phyloP scores from a whole-genome alignment of 176 grass and related monocot genomes.

The Lolium rigidum region DNA sequence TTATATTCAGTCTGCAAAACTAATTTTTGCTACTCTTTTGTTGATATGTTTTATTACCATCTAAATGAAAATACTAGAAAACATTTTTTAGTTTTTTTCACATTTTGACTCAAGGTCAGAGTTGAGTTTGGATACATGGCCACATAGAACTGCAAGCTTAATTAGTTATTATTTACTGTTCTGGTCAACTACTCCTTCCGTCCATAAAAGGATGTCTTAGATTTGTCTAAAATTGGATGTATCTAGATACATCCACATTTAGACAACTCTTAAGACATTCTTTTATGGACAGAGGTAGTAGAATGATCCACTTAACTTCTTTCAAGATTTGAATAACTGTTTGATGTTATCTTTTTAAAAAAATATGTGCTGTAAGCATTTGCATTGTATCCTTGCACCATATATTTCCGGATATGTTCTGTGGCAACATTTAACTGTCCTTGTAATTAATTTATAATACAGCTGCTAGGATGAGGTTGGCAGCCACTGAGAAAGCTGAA shows the following conservation, averaged over 20 bases:
- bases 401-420: background rate
- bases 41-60: background rate
- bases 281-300: too few relatives aligned
- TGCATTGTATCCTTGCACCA: background rate
- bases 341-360: background rate
- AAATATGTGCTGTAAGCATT: background rate
- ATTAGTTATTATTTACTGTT: background rate
- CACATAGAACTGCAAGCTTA: background rate
- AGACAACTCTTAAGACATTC: too few relatives aligned
- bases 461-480: slow-evolving; percentile 81
- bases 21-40: background rate
- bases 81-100: background rate
- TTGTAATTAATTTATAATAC: slow-evolving; percentile 15
- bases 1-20: background rate
- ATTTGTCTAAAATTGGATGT: too few relatives aligned
- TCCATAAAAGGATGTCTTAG: too few relatives aligned
- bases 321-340: background rate
- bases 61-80: background rate
- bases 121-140: background rate
- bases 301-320: background rate
- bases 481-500: slow-evolving; percentile 89
- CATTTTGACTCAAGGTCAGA: background rate
- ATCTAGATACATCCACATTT: too few relatives aligned
- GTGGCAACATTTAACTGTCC: background rate
- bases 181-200: background rate